phyloP scores from a whole-genome alignment of 2,329 filamentous ascomycete species.

The Moelleriella libera region DNA sequence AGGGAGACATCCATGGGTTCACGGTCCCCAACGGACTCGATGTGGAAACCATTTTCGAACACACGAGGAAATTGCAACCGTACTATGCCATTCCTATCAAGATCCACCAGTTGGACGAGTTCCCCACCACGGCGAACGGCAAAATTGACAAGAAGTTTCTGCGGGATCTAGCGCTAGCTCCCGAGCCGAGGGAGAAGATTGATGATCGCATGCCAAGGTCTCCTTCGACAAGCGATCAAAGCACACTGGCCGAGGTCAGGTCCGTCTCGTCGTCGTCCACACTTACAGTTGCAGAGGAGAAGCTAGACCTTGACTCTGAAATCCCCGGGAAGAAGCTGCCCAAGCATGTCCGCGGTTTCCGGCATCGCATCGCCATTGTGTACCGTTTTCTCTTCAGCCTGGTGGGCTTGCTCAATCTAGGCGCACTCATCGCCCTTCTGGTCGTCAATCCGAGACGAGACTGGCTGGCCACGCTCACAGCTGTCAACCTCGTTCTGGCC shows the following conservation, averaged over 20 bases:
- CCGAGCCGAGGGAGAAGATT: slow-evolving; percentile 1
- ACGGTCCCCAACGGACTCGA: slow-evolving; percentile 22
- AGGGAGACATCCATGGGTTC: slow-evolving; percentile 35
- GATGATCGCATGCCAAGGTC: neutral
- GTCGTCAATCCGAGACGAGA: slow-evolving; percentile 17
- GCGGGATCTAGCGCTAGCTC: slow-evolving; percentile 14
- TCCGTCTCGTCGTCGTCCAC: slow-evolving; percentile 16
- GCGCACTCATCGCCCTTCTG: slow-evolving; percentile 29
- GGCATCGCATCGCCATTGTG: slow-evolving; percentile 32
- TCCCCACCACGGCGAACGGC: slow-evolving; percentile 39
- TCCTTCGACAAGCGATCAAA: slow-evolving; percentile 6
- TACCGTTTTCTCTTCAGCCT: slow-evolving; percentile 44
- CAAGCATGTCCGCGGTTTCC: slow-evolving; percentile 23
- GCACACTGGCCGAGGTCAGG: slow-evolving; percentile 13
- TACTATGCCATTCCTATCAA: slow-evolving; percentile 40
- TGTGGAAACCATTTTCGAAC: slow-evolving; percentile 21
- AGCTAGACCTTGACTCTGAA: slow-evolving; percentile 14
- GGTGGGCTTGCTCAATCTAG: slow-evolving; percentile 34
- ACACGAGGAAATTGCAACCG: slow-evolving; percentile 29
- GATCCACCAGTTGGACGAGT: slow-evolving; percentile 24
- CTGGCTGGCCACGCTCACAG: slow-evolving; percentile 26
- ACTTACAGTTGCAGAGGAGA: slow-evolving; percentile 14
- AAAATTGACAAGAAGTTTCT: slow-evolving; percentile 40
- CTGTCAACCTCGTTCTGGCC: slow-evolving; percentile 33
- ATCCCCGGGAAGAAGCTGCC: slow-evolving; percentile 25